Evolutionary conservation across 345 rosid species (phyloP).

Genomic region (Fremontodendron californicum): DNA sequence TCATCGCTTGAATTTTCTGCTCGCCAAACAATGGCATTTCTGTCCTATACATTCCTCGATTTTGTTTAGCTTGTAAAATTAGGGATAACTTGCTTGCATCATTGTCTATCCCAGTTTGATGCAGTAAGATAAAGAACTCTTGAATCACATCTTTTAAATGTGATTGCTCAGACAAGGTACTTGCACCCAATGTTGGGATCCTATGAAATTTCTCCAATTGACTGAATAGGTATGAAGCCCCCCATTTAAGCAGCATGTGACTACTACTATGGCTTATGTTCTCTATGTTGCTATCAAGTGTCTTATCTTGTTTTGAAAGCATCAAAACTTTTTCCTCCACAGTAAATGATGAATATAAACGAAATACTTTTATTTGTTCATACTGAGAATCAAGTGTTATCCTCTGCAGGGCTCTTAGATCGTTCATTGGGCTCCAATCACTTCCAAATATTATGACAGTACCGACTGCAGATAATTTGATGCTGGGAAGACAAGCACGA

Average conservation of each 20-base stretch:
- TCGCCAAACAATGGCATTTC: slow-evolving; percentile 58
- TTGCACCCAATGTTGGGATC: slow-evolving; percentile 22
- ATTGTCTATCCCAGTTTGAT: slow-evolving; percentile 35
- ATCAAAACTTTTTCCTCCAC: slow-evolving; percentile 75
- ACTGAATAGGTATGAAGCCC: slow-evolving; percentile 57
- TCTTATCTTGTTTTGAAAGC: slow-evolving; percentile 55
- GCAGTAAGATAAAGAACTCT: slow-evolving; percentile 51
- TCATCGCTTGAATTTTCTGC: slow-evolving; percentile 35
- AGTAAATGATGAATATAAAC: slow-evolving; percentile 66
- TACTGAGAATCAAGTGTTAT: slow-evolving; percentile 54
- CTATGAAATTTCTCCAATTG: slow-evolving; percentile 62
- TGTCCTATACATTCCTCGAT: slow-evolving; percentile 45
- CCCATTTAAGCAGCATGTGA: slow-evolving; percentile 83
- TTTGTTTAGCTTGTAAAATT: slow-evolving; percentile 56
- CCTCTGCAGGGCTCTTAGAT: slow-evolving; percentile 66
- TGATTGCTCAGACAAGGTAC: slow-evolving; percentile 26
- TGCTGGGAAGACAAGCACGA: slow-evolving; percentile 67
- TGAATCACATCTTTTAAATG: slow-evolving; percentile 37
- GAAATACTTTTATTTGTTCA: slow-evolving; percentile 63
- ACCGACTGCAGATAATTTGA: slow-evolving; percentile 69
- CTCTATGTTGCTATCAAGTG: slow-evolving; percentile 40
- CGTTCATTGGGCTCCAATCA: slow-evolving; percentile 71
- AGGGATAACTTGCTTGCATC: slow-evolving; percentile 32
- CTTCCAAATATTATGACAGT: slow-evolving; percentile 68
- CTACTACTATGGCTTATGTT: slow-evolving; percentile 35